Percentiles rank a stretch among this genome's conserved stretches.
Conservation (phyloP, 305 asterid species). For the Fraxinus dipetala region DNA sequence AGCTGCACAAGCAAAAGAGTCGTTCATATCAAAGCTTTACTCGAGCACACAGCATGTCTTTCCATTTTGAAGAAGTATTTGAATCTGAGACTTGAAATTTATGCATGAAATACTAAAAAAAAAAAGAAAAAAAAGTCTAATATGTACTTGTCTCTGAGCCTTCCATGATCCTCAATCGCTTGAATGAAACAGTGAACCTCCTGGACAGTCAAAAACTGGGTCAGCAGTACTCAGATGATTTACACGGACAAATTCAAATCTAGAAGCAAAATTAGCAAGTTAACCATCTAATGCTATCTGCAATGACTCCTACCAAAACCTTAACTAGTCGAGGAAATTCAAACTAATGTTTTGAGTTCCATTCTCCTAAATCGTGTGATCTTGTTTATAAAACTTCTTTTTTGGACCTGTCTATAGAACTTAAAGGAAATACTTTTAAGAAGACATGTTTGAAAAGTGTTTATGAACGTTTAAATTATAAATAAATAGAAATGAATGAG, state of each 20-base stretch:
- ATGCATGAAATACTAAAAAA: neutral
- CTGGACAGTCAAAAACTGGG: conserved; percentile 22
- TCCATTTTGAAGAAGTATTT: neutral
- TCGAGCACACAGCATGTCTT: neutral
- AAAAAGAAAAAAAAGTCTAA: neutral
- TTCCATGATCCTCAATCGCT: conserved; percentile 75
- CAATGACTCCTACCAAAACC: too few species aligned
- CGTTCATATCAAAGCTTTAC: neutral
- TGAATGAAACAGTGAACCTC: conserved; percentile 78
- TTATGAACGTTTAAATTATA: too few species aligned
- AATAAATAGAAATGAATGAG: too few species aligned
- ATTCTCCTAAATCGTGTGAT: too few species aligned
- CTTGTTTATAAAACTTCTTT: too few species aligned
- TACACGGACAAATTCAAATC: neutral
- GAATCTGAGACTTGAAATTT: neutral
- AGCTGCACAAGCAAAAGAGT: conserved; percentile 38
- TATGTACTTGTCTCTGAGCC: conserved; percentile 74
- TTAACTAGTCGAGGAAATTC: neutral
- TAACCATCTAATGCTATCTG: too few species aligned
- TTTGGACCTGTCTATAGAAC: too few species aligned
- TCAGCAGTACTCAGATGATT: neutral
- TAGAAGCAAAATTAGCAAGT: too few species aligned
- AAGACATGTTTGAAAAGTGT: too few species aligned
- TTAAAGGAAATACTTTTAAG: too few species aligned
- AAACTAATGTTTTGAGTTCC: too few species aligned